phyloP scores from a whole-genome alignment of 805 yeast genomes.

The Candida lessepsii region DNA sequence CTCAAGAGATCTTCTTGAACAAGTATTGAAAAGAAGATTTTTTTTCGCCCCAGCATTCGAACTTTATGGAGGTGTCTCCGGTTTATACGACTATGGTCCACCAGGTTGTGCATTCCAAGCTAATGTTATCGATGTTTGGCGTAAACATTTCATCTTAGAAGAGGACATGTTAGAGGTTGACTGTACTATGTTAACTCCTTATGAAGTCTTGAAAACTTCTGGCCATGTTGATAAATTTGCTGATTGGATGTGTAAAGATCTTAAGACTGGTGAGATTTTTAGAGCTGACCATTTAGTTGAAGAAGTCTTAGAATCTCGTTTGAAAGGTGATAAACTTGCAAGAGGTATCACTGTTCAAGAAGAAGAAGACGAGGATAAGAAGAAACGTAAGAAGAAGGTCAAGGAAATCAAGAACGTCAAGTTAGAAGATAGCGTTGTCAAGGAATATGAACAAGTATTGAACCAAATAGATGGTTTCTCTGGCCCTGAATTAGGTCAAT shows the following conservation, averaged over 20 bases:
- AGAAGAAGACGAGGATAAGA: constrained; percentile 66
- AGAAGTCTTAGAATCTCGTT: constrained; percentile 93
- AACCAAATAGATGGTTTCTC: constrained; percentile 96
- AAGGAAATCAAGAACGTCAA: constrained; percentile 88
- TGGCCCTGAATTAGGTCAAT: constrained; percentile 87
- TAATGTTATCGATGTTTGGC: constrained; percentile 91
- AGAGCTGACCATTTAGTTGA: constrained; percentile 98
- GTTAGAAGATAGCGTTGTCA: constrained; percentile 75
- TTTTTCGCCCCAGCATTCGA: constrained; percentile 98
- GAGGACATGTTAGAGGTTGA: constrained; percentile 99
- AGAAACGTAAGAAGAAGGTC: constrained; percentile 80
- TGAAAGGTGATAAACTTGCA: constrained; percentile 96
- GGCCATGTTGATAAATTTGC: constrained; percentile 99
- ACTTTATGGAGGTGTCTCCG: constrained; percentile 97
- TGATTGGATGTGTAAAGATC: constrained; percentile 98
- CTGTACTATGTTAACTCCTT: constrained; percentile 96
- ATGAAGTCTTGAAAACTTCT: constrained; percentile 95
- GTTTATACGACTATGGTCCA: constrained; percentile 97
- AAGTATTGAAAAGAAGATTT: constrained; percentile 90
- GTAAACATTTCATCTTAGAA: constrained; percentile 94
- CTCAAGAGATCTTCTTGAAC: constrained; percentile 85
- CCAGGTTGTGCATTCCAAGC: constrained; percentile 99
- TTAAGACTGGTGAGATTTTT: constrained; percentile 95
- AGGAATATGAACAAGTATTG: constrained; percentile 80
- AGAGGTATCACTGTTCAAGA: constrained; percentile 68